Base-by-base conservation (phyloP, 495 filamentous ascomycete genomes). In the Penicillium goetzii region DNA sequence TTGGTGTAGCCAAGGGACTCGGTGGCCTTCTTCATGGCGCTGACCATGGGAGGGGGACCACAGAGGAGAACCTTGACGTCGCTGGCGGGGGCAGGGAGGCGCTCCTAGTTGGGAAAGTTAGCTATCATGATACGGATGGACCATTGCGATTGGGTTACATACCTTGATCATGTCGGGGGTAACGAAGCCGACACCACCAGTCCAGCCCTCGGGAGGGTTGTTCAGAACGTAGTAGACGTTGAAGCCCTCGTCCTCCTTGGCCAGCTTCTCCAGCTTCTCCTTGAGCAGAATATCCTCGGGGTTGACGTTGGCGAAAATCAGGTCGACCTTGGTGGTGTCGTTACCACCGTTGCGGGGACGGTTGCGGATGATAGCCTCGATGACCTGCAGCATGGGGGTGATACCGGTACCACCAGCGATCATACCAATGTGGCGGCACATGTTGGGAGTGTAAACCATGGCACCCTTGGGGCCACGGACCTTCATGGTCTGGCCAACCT, bases 61-160 rank as follows among this genome's bases (percentile, higher is more conserved):
- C 95, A 99, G 54, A 99, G 84, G n/a, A 99, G 84, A 60, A 99
- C 84, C 86, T 98, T 98, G 80, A 97, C 87, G 73, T 98, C 93
- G 23, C 77, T 76, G 60, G 91, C 91, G 9, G 95, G 89, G 68
- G 91, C 86, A 45, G 95, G 92, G 62, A 97, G 83, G 71, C 84
- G 88, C 83, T 92, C 89, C 89, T 90, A 56, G 25, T 14, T 15
- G 62, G 59, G 25, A 5, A 60, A 52, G 40, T 51, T 58, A 12
- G 54, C 45, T 55, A 64, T 67, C 61, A 74, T 61, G 23, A 66
- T n/a, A 4, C 21, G 12, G 33, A 45, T 28, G 49, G 12, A 62
- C 19, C 19, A 10, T 17, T 3, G 45, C 9, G 8, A 33, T 33
- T 9, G 9, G 55, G 60, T 64, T 60, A 75, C 84, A 63, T 78